phyloP scores from a whole-genome alignment of 148 eudicot genomes.

The Tetragonia tetragonoides region DNA sequence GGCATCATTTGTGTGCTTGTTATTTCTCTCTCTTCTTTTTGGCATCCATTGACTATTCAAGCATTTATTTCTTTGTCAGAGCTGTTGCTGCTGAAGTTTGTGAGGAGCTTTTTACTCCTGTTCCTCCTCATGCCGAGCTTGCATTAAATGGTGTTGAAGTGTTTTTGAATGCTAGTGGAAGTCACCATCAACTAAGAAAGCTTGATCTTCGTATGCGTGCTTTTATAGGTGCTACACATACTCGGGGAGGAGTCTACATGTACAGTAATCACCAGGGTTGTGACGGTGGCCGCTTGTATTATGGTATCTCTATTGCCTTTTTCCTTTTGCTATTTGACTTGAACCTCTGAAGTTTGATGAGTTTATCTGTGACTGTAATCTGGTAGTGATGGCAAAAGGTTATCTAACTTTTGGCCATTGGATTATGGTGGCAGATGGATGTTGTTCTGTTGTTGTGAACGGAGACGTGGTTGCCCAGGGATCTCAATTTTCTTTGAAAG shows the following conservation, averaged over 20 bases:
- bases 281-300: slow-evolving; percentile 92
- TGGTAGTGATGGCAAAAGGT: background rate
- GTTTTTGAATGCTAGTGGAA: slow-evolving; percentile 98
- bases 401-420: background rate
- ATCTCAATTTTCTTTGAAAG: slow-evolving; percentile 90
- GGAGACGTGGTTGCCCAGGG: slow-evolving; percentile 99
- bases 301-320: slow-evolving; percentile 49
- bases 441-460: slow-evolving; percentile 83
- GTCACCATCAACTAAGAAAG: slow-evolving; percentile 93
- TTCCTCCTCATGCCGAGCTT: slow-evolving; percentile 83
- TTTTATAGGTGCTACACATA: slow-evolving; percentile 79
- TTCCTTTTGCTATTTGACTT: background rate
- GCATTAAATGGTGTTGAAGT: slow-evolving; percentile 92
- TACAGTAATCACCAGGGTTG: slow-evolving; percentile 97
- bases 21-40: background rate
- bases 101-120: slow-evolving; percentile 82
- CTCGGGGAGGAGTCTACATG: slow-evolving; percentile 97
- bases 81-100: slow-evolving; percentile 94
- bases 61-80: slow-evolving; percentile 40
- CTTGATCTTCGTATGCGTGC: slow-evolving; percentile 90
- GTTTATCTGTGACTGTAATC: background rate
- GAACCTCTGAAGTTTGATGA: background rate
- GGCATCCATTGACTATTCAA: slow-evolving; percentile 9
- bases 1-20: background rate
- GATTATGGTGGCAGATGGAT: slow-evolving; percentile 70